phyloP scores from a whole-genome alignment of 257 asterid species.

The Solanum sitiens region DNA sequence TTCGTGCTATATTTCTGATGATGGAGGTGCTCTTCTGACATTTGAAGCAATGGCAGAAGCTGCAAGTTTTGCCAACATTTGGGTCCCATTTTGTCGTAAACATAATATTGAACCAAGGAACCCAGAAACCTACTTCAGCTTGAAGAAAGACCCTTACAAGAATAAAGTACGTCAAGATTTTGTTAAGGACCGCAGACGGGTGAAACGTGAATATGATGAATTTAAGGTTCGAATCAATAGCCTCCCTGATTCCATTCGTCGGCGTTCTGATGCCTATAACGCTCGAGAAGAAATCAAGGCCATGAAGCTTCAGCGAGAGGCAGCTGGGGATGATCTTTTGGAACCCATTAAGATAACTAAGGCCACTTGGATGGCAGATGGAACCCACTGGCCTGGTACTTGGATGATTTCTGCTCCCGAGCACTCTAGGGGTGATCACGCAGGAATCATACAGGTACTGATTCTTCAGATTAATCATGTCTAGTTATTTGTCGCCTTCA shows the following conservation, averaged over 20 bases:
- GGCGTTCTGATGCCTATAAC: constrained; percentile 84
- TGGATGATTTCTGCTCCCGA: constrained; percentile 57
- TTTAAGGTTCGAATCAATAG: constrained; percentile 82
- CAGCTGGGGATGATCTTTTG: constrained; percentile 43
- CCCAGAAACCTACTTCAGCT: constrained; percentile 71
- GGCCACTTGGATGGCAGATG: constrained; percentile 96
- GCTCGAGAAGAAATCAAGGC: constrained; percentile 86
- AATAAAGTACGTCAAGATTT: constrained; percentile 72
- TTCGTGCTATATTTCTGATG: constrained; percentile 82
- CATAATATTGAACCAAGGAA: constrained; percentile 77
- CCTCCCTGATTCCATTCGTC: constrained; percentile 80
- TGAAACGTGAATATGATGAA: constrained; percentile 85
- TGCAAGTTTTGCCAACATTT: constrained; percentile 80
- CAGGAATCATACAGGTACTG: constrained; percentile 78
- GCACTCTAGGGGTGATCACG: constrained; percentile 86
- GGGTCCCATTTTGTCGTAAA: constrained; percentile 90
- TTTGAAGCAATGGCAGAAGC: constrained; percentile 99
- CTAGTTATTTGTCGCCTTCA: not conserved
- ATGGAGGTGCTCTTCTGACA: constrained; percentile 85
- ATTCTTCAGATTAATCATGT: not conserved
- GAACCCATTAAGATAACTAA: constrained; percentile 68
- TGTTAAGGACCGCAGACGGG: constrained; percentile 80
- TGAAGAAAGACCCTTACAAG: constrained; percentile 76
- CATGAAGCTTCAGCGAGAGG: constrained; percentile 57
- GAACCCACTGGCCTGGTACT: constrained; percentile 92